Conservation (phyloP, 163 green algal species). For the Smithsoniella earleae region DNA sequence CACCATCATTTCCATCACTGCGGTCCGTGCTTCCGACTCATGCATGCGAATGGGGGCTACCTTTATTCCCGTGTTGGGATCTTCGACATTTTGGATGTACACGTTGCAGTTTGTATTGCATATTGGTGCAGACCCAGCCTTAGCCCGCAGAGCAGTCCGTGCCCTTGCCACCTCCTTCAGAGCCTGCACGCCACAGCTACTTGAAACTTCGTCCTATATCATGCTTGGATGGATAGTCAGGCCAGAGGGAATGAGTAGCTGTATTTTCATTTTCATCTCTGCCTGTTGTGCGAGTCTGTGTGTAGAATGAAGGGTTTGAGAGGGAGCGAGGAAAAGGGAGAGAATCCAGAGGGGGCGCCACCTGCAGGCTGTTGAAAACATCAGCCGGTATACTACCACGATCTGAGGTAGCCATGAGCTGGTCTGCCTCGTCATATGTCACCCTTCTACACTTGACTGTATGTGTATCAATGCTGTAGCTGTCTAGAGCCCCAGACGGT, state of each 20-base stretch:
- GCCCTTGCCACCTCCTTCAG: background rate
- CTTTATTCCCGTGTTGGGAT: background rate
- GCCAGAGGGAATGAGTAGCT: too few species aligned
- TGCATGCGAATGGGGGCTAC: background rate
- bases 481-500: background rate
- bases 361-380: background rate
- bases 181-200: background rate
- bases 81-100: background rate
- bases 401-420: background rate
- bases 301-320: too few species aligned
- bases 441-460: background rate
- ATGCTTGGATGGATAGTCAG: too few species aligned
- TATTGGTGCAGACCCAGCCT: background rate
- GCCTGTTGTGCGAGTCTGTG: too few species aligned
- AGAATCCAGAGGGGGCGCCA: conserved; percentile 3
- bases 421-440: conserved; percentile 19
- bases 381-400: too few species aligned
- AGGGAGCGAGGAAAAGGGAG: too few species aligned
- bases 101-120: conserved; percentile 12
- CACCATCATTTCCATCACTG: conserved; percentile 30
- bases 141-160: background rate
- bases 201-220: too few species aligned
- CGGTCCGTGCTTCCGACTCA: background rate
- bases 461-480: background rate
- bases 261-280: too few species aligned